Percentiles rank a stretch among this genome's conserved stretches.
Evolutionary conservation across 129 eudicot genomes (phyloP).

Genomic region (Chrysanthemum seticuspe): DNA sequence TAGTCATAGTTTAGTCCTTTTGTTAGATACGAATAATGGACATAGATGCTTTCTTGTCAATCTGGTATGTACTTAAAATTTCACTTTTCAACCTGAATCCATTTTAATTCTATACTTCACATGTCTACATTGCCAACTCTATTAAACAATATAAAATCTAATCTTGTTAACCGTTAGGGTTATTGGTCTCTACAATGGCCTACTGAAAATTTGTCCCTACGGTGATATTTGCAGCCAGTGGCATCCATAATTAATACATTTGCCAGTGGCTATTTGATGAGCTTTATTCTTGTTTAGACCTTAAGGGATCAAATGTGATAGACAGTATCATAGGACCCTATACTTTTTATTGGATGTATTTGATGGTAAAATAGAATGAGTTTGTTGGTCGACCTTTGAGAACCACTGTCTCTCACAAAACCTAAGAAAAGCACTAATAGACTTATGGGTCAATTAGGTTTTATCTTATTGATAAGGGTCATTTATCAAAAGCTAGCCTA

Average conservation of each 20-base stretch:
- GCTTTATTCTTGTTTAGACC: conserved; percentile 7
- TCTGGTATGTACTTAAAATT: too few species aligned
- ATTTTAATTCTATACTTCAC: too few species aligned
- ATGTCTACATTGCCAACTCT: too few species aligned
- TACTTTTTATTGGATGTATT: not conserved
- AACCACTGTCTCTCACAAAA: not conserved
- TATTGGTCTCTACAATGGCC: conserved; percentile 7
- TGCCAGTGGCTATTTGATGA: not conserved
- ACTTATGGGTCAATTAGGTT: not conserved
- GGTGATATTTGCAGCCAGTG: conserved; percentile 60
- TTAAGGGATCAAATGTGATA: not conserved
- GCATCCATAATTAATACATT: conserved; percentile 88
- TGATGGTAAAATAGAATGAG: conserved; percentile 8
- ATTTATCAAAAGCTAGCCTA: too few species aligned
- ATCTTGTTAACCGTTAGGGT: not conserved
- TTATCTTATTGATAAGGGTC: too few species aligned
- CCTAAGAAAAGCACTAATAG: conserved; percentile 7
- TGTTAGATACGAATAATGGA: too few species aligned
- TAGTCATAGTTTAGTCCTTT: too few species aligned
- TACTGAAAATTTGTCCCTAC: not conserved
- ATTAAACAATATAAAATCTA: not conserved
- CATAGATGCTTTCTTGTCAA: too few species aligned
- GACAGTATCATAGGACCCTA: not conserved
- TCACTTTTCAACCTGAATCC: not conserved
- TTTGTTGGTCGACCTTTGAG: not conserved